phyloP scores from a whole-genome alignment of 139 green algal species.

The Micractinium conductrix region DNA sequence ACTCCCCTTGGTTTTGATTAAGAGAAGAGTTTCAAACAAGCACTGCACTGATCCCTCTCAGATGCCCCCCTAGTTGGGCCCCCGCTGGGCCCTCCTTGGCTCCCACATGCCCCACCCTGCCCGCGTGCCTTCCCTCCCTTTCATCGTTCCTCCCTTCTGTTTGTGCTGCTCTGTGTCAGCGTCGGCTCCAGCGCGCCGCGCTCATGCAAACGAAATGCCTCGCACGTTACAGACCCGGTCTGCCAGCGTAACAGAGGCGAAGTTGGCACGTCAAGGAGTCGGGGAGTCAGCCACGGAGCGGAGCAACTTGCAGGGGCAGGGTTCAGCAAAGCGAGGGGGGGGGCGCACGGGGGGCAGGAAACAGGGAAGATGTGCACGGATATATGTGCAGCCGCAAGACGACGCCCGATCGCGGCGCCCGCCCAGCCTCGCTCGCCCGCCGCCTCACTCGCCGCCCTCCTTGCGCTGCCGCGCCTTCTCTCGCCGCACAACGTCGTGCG shows the following conservation, averaged over 20 bases:
- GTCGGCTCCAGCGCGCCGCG: no score
- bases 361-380: neutral
- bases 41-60: neutral
- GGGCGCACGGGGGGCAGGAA: neutral
- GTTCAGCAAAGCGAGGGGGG: no score
- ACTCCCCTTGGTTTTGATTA: neutral
- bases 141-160: neutral
- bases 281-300: no score
- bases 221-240: no score
- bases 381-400: neutral
- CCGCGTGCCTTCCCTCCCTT: neutral
- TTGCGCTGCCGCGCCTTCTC: conserved; percentile 56
- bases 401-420: no score
- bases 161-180: neutral
- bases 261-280: no score
- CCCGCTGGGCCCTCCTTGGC: neutral
- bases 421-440: neutral
- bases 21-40: conserved; percentile 11
- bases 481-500: conserved; percentile 89
- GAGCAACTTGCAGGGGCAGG: no score
- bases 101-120: neutral
- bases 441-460: neutral
- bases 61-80: no score
- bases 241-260: neutral
- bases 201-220: no score